These are phyloP conservation scores for Clonostachys rosea DNA, from an alignment of 2,329 filamentous ascomycete species.

Conservation along the genomic window DNA sequence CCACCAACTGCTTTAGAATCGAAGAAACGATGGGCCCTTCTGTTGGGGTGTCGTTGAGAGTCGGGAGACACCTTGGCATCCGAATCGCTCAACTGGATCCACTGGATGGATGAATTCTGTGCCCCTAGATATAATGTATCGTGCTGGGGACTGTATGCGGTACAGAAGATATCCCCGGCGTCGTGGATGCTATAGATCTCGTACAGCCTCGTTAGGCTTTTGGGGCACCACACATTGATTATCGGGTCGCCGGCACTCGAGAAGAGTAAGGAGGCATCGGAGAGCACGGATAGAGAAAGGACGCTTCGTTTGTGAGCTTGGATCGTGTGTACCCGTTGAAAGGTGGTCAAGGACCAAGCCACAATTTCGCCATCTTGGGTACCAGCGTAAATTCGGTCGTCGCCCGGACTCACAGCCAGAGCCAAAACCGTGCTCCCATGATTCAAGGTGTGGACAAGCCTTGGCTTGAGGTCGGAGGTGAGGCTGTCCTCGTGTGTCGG, in stretches of 20 bases:
- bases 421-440: constrained; percentile 79
- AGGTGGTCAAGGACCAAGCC: constrained; percentile 86
- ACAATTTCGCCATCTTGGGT: constrained; percentile 92
- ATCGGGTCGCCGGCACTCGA: constrained; percentile 92
- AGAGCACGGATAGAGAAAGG: constrained; percentile 76
- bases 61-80: constrained; percentile 54
- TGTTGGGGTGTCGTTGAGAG: constrained; percentile 66
- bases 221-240: constrained; percentile 88
- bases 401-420: constrained; percentile 72
- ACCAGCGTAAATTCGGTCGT: constrained; percentile 82
- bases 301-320: constrained; percentile 91
- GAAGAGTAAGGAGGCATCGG: constrained; percentile 72
- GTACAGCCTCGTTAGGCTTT: constrained; percentile 70
- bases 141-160: constrained; percentile 77
- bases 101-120: constrained; percentile 93
- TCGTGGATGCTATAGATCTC: constrained; percentile 93
- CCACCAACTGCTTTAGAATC: constrained; percentile 86
- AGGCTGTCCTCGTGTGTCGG: constrained; percentile 1
- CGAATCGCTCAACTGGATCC: constrained; percentile 72
- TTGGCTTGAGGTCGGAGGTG: constrained; percentile 33
- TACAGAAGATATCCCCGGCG: constrained; percentile 91
- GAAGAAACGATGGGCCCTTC: constrained; percentile 83
- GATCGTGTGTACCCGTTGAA: constrained; percentile 71
- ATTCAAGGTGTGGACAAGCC: constrained; percentile 68
- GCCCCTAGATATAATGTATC: constrained; percentile 87